These are phyloP conservation scores for Pochonia chlamydosporia DNA, from an alignment of 2,329 filamentous ascomycete genomes.

Conservation along the genomic window DNA sequence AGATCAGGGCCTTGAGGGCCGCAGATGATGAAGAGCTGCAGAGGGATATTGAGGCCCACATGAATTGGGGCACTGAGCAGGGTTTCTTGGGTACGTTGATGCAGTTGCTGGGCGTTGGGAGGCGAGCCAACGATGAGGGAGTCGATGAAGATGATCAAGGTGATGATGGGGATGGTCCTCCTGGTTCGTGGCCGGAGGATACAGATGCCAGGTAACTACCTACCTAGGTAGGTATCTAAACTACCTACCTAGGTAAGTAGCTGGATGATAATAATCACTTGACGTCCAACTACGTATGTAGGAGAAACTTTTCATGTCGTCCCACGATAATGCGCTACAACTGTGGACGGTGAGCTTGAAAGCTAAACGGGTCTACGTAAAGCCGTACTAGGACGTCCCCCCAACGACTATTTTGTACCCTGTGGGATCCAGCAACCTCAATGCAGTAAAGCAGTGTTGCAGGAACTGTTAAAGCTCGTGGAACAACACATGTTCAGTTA, in stretches of 20 bases:
- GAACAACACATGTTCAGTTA: neutral
- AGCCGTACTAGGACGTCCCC: no score
- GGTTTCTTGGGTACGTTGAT: slow-evolving; percentile 21
- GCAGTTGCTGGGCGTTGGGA: slow-evolving; percentile 18
- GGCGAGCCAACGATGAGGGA: slow-evolving; percentile 6
- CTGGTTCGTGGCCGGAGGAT: slow-evolving; percentile 31
- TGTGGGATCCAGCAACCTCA: neutral
- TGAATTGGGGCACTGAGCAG: slow-evolving; percentile 16
- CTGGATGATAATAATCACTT: no score
- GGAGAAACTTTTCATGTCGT: no score
- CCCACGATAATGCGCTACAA: no score
- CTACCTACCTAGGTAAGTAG: no score
- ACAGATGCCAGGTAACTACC: slow-evolving; percentile 5
- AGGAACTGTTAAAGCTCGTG: neutral
- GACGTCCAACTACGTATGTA: no score
- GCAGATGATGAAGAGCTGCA: slow-evolving; percentile 26
- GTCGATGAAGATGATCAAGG: slow-evolving; percentile 9
- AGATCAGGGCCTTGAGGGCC: slow-evolving; percentile 16
- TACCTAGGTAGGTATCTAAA: no score
- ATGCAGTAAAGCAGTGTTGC: neutral
- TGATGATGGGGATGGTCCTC: slow-evolving; percentile 14
- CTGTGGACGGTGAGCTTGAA: no score
- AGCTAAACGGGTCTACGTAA: no score
- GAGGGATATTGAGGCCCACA: slow-evolving; percentile 23
- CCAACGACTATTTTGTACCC: neutral